These are phyloP conservation scores for Clarireedia sp. DNA, from an alignment of 2,329 filamentous ascomycete genomes.

Conservation along the genomic window DNA sequence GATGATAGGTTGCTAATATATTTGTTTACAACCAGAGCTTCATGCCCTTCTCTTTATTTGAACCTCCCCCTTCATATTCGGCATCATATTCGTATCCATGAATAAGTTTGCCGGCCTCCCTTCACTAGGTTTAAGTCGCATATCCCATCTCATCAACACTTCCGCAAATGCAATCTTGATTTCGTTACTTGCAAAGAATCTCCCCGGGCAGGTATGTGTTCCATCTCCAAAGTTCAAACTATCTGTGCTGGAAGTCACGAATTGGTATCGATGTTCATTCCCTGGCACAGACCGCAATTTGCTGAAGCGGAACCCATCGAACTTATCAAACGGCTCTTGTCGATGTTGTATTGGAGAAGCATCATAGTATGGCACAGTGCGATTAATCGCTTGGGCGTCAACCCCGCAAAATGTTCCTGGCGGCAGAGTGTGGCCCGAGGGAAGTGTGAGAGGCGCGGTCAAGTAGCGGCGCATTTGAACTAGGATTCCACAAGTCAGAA, in stretches of 20 bases:
- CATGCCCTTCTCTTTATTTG: constrained; percentile 2
- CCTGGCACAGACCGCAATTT: constrained; percentile 19
- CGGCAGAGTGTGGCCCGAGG: constrained; percentile 29
- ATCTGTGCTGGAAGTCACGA: constrained; percentile 30
- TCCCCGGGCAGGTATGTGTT: constrained; percentile 34
- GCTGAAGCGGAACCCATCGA: constrained; percentile 24
- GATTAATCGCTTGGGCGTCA: constrained; percentile 1
- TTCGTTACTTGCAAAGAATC: constrained; percentile 33
- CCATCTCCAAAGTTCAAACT: constrained; percentile 35
- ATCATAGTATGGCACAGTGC: constrained; percentile 5
- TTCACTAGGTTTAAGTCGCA: constrained; percentile 52
- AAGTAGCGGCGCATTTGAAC: constrained; percentile 9
- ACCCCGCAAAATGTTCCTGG: constrained; percentile 12
- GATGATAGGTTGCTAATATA: not conserved
- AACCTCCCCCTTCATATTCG: constrained; percentile 2
- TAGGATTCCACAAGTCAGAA: too few species aligned
- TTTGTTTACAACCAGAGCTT: not conserved
- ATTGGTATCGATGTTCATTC: constrained; percentile 27
- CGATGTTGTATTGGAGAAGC: constrained; percentile 2
- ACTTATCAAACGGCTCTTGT: constrained; percentile 9
- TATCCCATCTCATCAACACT: constrained; percentile 29
- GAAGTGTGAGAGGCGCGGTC: constrained; percentile 22
- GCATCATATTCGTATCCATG: not conserved
- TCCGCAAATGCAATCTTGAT: constrained; percentile 30
- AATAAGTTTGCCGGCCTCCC: constrained; percentile 44